These are phyloP conservation scores for Protea cynaroides DNA, from an alignment of 164 flowering plant genomes.

Conservation along the genomic window DNA sequence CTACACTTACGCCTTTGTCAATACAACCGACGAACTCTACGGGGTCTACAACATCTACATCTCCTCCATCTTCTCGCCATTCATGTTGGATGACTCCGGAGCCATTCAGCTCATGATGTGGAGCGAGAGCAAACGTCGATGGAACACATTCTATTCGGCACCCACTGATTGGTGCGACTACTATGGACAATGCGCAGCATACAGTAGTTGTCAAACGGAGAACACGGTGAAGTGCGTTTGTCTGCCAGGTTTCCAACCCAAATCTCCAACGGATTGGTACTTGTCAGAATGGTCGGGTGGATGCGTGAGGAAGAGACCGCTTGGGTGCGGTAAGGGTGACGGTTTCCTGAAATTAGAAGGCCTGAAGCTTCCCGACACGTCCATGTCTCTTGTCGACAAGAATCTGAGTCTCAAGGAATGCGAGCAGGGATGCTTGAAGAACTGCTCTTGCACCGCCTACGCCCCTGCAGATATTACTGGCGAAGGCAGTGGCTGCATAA, in stretches of 20 bases:
- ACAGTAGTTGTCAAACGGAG: neutral
- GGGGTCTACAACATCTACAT: too few relatives aligned
- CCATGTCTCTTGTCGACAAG: neutral
- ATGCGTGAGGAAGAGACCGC: neutral
- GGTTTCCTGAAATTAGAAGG: slow-evolving; percentile 4
- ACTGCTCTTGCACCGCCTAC: slow-evolving; percentile 36
- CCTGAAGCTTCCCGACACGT: slow-evolving; percentile 21
- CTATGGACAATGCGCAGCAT: neutral
- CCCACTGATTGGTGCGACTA: neutral
- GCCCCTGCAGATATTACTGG: slow-evolving; percentile 10
- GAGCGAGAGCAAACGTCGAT: neutral
- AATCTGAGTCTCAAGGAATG: slow-evolving; percentile 22
- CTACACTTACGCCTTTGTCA: neutral
- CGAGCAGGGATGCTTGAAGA: slow-evolving; percentile 17
- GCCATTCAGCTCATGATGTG: neutral
- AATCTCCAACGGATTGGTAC: neutral
- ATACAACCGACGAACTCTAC: neutral
- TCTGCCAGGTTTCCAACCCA: slow-evolving; percentile 6
- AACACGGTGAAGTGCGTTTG: neutral
- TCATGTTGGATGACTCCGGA: neutral
- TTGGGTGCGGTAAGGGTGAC: slow-evolving; percentile 5
- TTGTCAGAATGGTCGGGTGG: slow-evolving; percentile 2
- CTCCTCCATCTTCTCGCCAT: neutral
- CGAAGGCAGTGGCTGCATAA: slow-evolving; percentile 23
- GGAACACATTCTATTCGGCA: neutral